Evolutionary conservation across 2,329 filamentous ascomycete species (phyloP).

Genomic region (Monilinia fructigena): DNA sequence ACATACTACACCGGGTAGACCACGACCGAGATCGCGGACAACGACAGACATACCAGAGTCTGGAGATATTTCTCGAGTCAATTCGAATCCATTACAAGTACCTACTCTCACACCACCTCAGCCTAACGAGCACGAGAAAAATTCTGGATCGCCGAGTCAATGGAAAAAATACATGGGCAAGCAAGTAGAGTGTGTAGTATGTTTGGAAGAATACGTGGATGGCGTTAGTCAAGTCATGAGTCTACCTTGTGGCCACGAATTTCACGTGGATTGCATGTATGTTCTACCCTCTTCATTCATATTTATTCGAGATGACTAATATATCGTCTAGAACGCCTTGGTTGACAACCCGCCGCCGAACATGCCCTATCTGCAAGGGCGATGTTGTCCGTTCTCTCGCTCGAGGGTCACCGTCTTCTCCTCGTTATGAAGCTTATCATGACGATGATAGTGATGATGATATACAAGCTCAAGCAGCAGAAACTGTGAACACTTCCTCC

Average conservation of each 20-base stretch:
- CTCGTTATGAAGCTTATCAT: constrained; percentile 40
- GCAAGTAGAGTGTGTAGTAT: constrained; percentile 90
- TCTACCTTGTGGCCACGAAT: constrained; percentile 94
- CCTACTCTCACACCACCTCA: constrained; percentile 30
- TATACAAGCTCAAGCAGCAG: constrained; percentile 46
- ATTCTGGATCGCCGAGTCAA: constrained; percentile 48
- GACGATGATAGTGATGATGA: constrained; percentile 47
- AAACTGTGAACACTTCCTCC: constrained; percentile 48
- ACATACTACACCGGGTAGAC: constrained; percentile 47
- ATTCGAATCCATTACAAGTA: constrained; percentile 41
- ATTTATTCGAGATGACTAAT: constrained; percentile 24
- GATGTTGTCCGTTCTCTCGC: constrained; percentile 79
- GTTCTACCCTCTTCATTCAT: constrained; percentile 44
- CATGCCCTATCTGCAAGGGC: constrained; percentile 98
- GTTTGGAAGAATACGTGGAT: constrained; percentile 92
- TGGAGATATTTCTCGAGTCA: constrained; percentile 47
- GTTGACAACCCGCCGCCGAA: constrained; percentile 90
- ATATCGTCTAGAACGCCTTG: constrained; percentile 72
- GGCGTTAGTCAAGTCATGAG: constrained; percentile 96
- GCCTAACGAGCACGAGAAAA: constrained; percentile 49
- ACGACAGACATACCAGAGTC: constrained; percentile 59
- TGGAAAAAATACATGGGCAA: constrained; percentile 67
- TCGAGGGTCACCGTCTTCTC: constrained; percentile 41
- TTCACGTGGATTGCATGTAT: constrained; percentile 98
- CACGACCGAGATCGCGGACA: constrained; percentile 64